Conservation (phyloP, 331 rosid species). For the Malus hybrid region DNA sequence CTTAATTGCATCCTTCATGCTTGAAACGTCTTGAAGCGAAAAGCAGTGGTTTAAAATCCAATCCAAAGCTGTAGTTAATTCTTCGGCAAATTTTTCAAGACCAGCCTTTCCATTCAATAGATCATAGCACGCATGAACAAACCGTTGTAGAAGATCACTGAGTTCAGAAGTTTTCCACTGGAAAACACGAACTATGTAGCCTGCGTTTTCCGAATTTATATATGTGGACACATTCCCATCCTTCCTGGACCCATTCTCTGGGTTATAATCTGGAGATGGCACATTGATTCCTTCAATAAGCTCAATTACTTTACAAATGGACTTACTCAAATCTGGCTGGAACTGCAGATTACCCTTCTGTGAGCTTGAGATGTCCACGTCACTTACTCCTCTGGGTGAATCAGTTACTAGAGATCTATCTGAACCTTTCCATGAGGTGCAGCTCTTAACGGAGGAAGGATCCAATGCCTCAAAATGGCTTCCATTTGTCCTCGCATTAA, state of each 20-base stretch:
- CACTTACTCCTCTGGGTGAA: constrained; percentile 24
- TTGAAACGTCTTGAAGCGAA: constrained; percentile 82
- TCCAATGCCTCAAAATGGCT: constrained; percentile 22
- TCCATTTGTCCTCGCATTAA: constrained; percentile 21
- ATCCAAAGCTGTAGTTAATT: constrained; percentile 56
- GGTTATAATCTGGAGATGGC: constrained; percentile 33
- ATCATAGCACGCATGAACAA: constrained; percentile 57
- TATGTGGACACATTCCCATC: constrained; percentile 16
- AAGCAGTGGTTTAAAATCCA: constrained; percentile 92
- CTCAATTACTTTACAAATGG: constrained; percentile 63
- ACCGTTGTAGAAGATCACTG: constrained; percentile 40
- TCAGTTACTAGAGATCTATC: constrained; percentile 15
- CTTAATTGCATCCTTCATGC: constrained; percentile 69
- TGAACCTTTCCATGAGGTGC: constrained; percentile 24
- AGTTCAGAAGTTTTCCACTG: constrained; percentile 88
- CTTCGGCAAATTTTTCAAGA: constrained; percentile 37
- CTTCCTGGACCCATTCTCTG: constrained; percentile 27
- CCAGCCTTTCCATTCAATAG: constrained; percentile 49
- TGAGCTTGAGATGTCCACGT: constrained; percentile 10
- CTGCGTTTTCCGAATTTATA: constrained; percentile 44
- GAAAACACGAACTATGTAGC: constrained; percentile 70
- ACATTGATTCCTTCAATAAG: constrained; percentile 69
- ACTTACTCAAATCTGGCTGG: constrained; percentile 33
- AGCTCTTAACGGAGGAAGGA: constrained; percentile 14
- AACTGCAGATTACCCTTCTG: constrained; percentile 22